Conservation (phyloP, 495 filamentous ascomycete genomes). For the Cercophora newfieldiana region DNA sequence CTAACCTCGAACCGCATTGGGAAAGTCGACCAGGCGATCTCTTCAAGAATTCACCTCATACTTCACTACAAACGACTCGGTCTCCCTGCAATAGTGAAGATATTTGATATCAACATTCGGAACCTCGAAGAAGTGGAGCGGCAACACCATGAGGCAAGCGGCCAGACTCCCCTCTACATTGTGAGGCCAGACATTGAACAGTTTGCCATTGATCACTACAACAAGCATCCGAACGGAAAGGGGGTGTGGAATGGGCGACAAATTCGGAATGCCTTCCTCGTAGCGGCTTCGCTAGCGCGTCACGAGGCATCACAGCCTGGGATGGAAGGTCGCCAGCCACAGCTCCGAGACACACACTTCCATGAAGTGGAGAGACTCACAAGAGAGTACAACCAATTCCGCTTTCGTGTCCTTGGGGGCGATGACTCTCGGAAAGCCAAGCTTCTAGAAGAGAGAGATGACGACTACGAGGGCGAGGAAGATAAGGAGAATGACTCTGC, state of each 20-base stretch:
- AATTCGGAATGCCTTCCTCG: not conserved
- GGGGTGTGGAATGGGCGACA: not conserved
- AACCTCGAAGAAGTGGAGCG: not conserved
- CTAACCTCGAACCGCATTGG: not conserved
- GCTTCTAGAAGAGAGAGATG: not conserved
- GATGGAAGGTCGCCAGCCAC: not conserved
- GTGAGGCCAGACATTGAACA: not conserved
- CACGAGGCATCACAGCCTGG: not conserved
- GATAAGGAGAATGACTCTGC: not conserved
- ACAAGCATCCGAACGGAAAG: not conserved
- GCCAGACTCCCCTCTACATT: not conserved
- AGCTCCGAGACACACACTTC: not conserved
- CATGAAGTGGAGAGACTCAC: not conserved
- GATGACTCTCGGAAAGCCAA: not conserved
- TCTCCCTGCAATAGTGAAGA: not conserved
- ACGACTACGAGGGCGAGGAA: not conserved
- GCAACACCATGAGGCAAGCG: not conserved
- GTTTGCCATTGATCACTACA: not conserved
- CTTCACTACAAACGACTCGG: not conserved
- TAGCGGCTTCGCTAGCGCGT: not conserved
- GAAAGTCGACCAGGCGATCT: not conserved
- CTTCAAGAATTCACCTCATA: not conserved
- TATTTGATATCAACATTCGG: not conserved
- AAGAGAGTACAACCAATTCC: not conserved
- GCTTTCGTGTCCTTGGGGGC: not conserved